Evolutionary conservation across 2,329 filamentous ascomycete species (phyloP).

Genomic region (Westerdykella sp.): DNA sequence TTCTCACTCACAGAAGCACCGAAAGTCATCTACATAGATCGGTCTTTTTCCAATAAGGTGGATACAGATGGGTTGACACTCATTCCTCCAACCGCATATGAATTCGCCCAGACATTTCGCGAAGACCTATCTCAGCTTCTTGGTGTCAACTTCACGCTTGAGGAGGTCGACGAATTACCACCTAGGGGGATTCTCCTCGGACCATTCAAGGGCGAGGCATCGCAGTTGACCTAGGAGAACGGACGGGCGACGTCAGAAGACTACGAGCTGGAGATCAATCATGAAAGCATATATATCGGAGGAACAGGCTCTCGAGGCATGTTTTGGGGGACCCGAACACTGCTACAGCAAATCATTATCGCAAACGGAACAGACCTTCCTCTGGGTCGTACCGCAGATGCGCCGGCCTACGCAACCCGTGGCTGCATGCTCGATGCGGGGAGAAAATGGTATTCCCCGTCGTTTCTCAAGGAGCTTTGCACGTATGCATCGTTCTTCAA

Average conservation of each 20-base stretch:
- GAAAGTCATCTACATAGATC: conserved; percentile 40
- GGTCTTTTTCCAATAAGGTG: conserved; percentile 32
- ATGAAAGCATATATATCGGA: conserved; percentile 32
- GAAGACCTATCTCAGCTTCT: conserved; percentile 42
- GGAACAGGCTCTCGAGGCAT: conserved; percentile 42
- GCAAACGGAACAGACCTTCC: conserved; percentile 28
- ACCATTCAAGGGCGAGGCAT: conserved; percentile 19
- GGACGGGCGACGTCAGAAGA: conserved; percentile 46
- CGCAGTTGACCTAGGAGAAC: conserved; percentile 43
- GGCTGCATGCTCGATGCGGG: conserved; percentile 44
- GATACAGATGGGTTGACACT: conserved; percentile 46
- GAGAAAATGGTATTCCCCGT: conserved; percentile 40
- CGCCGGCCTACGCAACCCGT: conserved; percentile 41
- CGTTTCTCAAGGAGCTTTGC: conserved; percentile 42
- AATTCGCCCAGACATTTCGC: conserved; percentile 46
- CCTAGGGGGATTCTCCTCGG: conserved; percentile 42
- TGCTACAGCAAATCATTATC: conserved; percentile 40
- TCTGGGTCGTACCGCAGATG: conserved; percentile 30
- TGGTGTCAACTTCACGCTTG: conserved; percentile 39
- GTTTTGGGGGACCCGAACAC: conserved; percentile 45
- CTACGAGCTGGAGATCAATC: conserved; percentile 41
- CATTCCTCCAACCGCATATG: conserved; percentile 46
- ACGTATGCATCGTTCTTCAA: conserved; percentile 46
- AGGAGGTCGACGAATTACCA: conserved; percentile 34
- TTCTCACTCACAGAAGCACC: conserved; percentile 19